Evolutionary conservation across 2,329 filamentous ascomycete species (phyloP), one percentile per base, ranked within the genome.

Genomic region (Westerdykella aurantiaca): DNA sequence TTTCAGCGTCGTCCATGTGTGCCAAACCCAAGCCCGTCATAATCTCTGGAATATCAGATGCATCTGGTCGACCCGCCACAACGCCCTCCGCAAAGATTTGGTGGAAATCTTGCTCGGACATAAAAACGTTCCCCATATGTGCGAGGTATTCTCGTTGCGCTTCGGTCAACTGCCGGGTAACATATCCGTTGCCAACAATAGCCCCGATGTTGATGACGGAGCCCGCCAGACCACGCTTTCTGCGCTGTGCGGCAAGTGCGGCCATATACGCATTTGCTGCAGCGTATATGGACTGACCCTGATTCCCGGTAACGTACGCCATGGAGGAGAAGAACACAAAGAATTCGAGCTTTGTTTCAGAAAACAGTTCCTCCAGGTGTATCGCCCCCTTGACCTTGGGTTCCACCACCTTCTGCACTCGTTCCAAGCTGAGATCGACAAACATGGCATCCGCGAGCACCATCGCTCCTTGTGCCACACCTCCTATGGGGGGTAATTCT

Each of bases 201-300:
- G 25, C 25, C 25, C 11, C 11, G 25, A 29, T 9, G 12, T 23
- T 38, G 22, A 67, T 45, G 2, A 76, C 52, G 9, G 51, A 40
- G 1, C 68, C 64, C n/a, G 74, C 61, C 39, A 67, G 50, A 31
- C 72, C 71, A 4, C 66, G 60, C 1, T 50, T 49, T 0, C 66
- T 48, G 5, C 74, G 53, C 31, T 71, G 61, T 1, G 45, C 38
- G 0, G 65, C 69, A 0, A 77, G 51, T 1, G 48, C 50, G 10
- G 49, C 53, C 64, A 76, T 68, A 58, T 64, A 77, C 4, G 50
- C 47, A 39, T 53, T 57, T 0, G 50, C 48, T 1, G 41, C 43
- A 3, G 14, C n/a, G 44, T 58, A 58, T 31, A 41, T 50, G 11
- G 42, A 18, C 37, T 58, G 55, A 7, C 52, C 52, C 1, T 13